Evolutionary conservation across 352 stramenopile species (phyloP), one percentile per base, ranked within the genome.

Genomic region (Phytophthora melonis): DNA sequence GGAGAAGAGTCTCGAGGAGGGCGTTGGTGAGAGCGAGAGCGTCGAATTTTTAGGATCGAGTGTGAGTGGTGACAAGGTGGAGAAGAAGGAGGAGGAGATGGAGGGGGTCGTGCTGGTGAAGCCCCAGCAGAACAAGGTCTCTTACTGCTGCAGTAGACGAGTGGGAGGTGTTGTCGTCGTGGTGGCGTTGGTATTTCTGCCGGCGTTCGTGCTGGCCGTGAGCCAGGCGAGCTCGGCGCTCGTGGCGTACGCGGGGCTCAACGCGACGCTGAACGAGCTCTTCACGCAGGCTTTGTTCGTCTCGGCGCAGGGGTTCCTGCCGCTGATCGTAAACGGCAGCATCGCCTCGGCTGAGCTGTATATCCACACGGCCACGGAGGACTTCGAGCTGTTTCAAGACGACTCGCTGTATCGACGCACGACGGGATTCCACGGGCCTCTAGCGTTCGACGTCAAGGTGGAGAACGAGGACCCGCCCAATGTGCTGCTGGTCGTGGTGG

Each of bases 401-500:
- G 60, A 70, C 36, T 70, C 60, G 19, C 70, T 91, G 0, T 92
- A 82, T 56, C 63, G 74, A 23, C 58, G 67, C 3, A 89, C 75
- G 3, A 84, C 58, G 0, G 82, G 80, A 0, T 91, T 89, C 66
- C 68, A 81, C 3, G 84, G 82, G 4, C 54, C 78, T 1, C 55
- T 86, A 6, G 74, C 78, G 7, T 89, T 91, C 30, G 63, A 90
- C 55, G 80, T 91, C 30, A 34, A 34, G 30, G 30, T 34, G 30
- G 30, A 34, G 30, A 34, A 34, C 1, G 55, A 66, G 0, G 52
- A 89, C 34, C 77, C 64, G 1, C 84, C 82, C 0, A 92, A 90
- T 49, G 84, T 90, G 11, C 30, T 92, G 1, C 67, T 90, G 18
- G 63, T 92, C 19, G 75, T 69, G 10, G 66, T 92, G 23, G 84